Conservation (phyloP, 306 rosid genomes). For the Prunus padus region DNA sequence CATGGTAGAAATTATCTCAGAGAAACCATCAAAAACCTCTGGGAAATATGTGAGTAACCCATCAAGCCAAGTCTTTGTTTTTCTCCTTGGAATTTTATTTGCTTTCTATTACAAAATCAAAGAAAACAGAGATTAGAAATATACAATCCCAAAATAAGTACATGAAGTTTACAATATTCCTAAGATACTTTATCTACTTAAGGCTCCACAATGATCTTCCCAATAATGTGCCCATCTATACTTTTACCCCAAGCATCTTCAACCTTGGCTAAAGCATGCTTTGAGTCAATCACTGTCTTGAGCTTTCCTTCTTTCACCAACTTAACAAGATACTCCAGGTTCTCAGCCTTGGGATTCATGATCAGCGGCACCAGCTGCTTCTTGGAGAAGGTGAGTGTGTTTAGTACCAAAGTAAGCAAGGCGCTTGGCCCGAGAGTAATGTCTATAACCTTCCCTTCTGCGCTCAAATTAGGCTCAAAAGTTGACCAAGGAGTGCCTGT, state of each 20-base stretch:
- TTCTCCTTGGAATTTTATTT: slow-evolving; percentile 38
- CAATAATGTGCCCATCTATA: slow-evolving; percentile 51
- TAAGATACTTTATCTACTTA: background rate
- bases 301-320: slow-evolving; percentile 62
- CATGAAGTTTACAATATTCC: background rate
- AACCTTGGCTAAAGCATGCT: slow-evolving; percentile 48
- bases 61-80: slow-evolving; percentile 26
- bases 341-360: slow-evolving; percentile 35
- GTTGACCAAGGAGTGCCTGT: slow-evolving; percentile 59
- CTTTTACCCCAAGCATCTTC: slow-evolving; percentile 76
- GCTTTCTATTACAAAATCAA: slow-evolving; percentile 35
- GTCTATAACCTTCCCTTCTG: slow-evolving; percentile 51
- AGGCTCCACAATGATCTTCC: slow-evolving; percentile 65
- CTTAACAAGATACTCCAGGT: slow-evolving; percentile 41
- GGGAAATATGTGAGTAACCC: slow-evolving; percentile 24
- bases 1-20: slow-evolving; percentile 31
- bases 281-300: slow-evolving; percentile 57
- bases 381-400: slow-evolving; percentile 63
- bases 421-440: slow-evolving; percentile 37
- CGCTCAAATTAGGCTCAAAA: slow-evolving; percentile 52
- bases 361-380: slow-evolving; percentile 52
- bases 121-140: slow-evolving; percentile 20
- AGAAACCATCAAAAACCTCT: slow-evolving; percentile 3
- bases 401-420: slow-evolving; percentile 35
- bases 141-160: background rate